phyloP scores from a whole-genome alignment of 805 yeast genomes.

The Zygoascus biomembranicola region DNA sequence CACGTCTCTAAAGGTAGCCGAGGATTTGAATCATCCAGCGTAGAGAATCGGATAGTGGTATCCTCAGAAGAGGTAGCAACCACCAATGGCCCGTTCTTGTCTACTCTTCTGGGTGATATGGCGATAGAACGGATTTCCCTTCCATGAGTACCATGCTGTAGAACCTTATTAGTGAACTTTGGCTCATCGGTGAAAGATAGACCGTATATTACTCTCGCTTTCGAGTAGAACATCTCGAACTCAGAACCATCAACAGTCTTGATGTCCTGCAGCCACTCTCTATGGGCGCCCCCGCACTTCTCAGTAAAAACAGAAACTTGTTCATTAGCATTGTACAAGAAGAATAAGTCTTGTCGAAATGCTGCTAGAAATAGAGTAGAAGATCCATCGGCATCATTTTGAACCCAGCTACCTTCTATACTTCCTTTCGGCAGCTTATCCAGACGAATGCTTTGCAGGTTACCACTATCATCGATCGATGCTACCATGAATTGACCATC shows the following conservation, averaged over 20 bases:
- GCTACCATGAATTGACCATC: slow-evolving; percentile 20
- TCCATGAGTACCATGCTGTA: slow-evolving; percentile 75
- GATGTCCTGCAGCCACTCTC: slow-evolving; percentile 59
- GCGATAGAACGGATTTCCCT: slow-evolving; percentile 78
- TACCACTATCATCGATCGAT: neutral
- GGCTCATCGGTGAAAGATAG: slow-evolving; percentile 29
- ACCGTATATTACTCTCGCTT: slow-evolving; percentile 39
- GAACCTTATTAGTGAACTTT: slow-evolving; percentile 15
- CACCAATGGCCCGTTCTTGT: slow-evolving; percentile 23
- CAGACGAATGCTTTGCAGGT: slow-evolving; percentile 19
- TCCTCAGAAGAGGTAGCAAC: slow-evolving; percentile 85
- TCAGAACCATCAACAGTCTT: slow-evolving; percentile 18
- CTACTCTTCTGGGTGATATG: slow-evolving; percentile 31
- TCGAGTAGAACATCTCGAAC: slow-evolving; percentile 49
- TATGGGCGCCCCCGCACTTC: slow-evolving; percentile 85
- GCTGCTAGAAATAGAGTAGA: slow-evolving; percentile 51
- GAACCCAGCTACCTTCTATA: slow-evolving; percentile 58
- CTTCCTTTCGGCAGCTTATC: slow-evolving; percentile 69
- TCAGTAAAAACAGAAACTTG: slow-evolving; percentile 64
- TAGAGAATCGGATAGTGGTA: slow-evolving; percentile 60
- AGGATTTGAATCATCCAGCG: slow-evolving; percentile 16
- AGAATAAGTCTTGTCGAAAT: slow-evolving; percentile 70
- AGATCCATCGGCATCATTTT: slow-evolving; percentile 18
- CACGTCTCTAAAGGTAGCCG: slow-evolving; percentile 43
- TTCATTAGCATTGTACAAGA: slow-evolving; percentile 71